Evolutionary conservation across 176 grass and related monocot species (phyloP).

Genomic region (Chloris gayana): DNA sequence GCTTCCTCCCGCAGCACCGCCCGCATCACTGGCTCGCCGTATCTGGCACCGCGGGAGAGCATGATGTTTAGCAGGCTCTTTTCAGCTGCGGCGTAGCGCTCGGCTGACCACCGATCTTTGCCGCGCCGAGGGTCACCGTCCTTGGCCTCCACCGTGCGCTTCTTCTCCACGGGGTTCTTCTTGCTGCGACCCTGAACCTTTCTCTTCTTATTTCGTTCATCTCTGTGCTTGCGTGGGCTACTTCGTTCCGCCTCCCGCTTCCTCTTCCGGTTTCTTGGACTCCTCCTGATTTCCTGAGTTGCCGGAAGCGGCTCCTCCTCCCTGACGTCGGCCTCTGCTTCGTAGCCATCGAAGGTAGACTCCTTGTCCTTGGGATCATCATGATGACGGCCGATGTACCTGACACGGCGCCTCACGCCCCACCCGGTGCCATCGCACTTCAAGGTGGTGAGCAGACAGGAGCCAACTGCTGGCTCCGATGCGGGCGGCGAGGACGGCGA

Average conservation of each 20-base stretch:
- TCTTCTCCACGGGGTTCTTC: slow-evolving; percentile 42
- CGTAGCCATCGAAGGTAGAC: slow-evolving; percentile 31
- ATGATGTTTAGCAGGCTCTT: slow-evolving; percentile 73
- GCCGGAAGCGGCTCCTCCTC: slow-evolving; percentile 26
- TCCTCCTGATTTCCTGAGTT: slow-evolving; percentile 31
- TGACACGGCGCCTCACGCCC: slow-evolving; percentile 78
- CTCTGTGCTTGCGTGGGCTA: slow-evolving; percentile 28
- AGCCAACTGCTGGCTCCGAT: slow-evolving; percentile 18
- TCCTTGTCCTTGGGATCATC: slow-evolving; percentile 47
- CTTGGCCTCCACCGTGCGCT: slow-evolving; percentile 46
- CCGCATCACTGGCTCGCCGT: slow-evolving; percentile 66
- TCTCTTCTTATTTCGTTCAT: slow-evolving; percentile 35
- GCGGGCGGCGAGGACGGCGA: background rate
- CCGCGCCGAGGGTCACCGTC: slow-evolving; percentile 45
- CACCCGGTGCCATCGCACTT: slow-evolving; percentile 56
- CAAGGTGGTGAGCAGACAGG: slow-evolving; percentile 57
- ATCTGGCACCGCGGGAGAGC: slow-evolving; percentile 46
- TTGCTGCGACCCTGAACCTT: slow-evolving; percentile 12
- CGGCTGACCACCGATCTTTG: slow-evolving; percentile 78
- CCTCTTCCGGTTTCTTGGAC: slow-evolving; percentile 43
- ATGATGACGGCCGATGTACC: slow-evolving; percentile 66
- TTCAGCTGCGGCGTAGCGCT: slow-evolving; percentile 71
- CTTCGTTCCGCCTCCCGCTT: slow-evolving; percentile 35
- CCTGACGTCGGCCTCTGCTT: slow-evolving; percentile 45
- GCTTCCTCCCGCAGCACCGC: slow-evolving; percentile 69